Percentiles rank a stretch among this genome's conserved stretches.
These are phyloP conservation scores for Fusarium chlamydosporum DNA, from an alignment of 2,329 filamentous ascomycete genomes.

Conservation along the genomic window DNA sequence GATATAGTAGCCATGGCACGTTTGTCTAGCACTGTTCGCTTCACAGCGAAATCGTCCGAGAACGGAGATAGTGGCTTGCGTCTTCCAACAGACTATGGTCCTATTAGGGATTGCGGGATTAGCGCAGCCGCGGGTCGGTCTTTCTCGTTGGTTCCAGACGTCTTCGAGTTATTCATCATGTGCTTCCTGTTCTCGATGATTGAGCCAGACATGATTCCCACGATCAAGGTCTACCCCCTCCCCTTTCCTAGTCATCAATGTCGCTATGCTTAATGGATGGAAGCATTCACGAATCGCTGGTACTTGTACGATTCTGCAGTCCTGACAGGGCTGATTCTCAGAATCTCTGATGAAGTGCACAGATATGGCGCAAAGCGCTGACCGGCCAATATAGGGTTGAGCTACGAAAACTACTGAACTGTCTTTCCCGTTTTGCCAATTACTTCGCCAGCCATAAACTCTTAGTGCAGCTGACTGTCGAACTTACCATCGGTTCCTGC, in stretches of 20 bases:
- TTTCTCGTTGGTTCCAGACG: slow-evolving; percentile 44
- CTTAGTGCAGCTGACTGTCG: slow-evolving; percentile 16
- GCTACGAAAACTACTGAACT: slow-evolving; percentile 19
- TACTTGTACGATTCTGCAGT: slow-evolving; percentile 7
- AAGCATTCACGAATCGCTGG: slow-evolving; percentile 23
- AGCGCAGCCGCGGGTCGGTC: slow-evolving; percentile 47
- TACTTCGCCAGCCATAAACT: slow-evolving; percentile 29
- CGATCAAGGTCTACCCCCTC: slow-evolving; percentile 23
- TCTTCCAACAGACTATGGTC: slow-evolving; percentile 26
- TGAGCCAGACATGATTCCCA: slow-evolving; percentile 10
- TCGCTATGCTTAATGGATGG: slow-evolving; percentile 33
- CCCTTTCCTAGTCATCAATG: slow-evolving; percentile 13
- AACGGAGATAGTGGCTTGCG: slow-evolving; percentile 49
- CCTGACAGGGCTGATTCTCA: slow-evolving; percentile 41
- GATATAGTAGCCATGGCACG: slow-evolving; percentile 40
- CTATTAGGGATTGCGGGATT: slow-evolving; percentile 51
- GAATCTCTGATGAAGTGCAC: slow-evolving; percentile 7
- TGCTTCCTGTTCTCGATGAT: slow-evolving; percentile 15
- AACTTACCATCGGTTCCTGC: background rate
- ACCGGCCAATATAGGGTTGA: slow-evolving; percentile 21
- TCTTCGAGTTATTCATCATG: slow-evolving; percentile 28
- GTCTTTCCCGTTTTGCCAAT: slow-evolving; percentile 6
- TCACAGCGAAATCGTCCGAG: slow-evolving; percentile 42
- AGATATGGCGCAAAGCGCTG: slow-evolving; percentile 23
- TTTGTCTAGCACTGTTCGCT: slow-evolving; percentile 36